Evolutionary conservation across 2,329 filamentous ascomycete species (phyloP), one percentile per base, ranked within the genome.

Genomic region (Fusarium cyanostomum): DNA sequence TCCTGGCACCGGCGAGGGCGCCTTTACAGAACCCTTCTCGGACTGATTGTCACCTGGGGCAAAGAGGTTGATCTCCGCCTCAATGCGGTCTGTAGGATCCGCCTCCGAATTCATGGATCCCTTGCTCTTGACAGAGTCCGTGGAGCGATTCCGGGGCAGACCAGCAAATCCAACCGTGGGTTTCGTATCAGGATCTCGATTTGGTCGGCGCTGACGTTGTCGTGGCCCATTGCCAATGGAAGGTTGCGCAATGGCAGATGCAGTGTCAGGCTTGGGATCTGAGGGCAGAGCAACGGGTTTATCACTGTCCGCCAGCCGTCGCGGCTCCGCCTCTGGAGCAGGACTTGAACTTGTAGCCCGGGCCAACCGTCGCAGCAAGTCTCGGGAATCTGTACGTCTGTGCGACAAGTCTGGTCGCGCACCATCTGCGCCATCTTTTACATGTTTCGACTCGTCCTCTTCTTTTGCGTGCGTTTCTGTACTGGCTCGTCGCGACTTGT

Each of bases 1-100:
- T 8, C 77, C 77, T 7, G 63, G 55, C 26, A 48, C 51, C 2
- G 75, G 74, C 1, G 85, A 86, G 3, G 80, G 77, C 5, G 81
- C 84, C 33, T 82, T 79, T 15, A 81, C 74, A 5, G 84, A 86
- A 1, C 84, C 84, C 38, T 77, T 79, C 65, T 87, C 85, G 1
- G 85, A 87, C 37, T 84, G 79, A 58, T 82, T 84, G 28, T 86
- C 84, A 13, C 74, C 67, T 1, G 80, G 82, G 12, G 83, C 85
- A 71, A 87, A 87, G 8, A 87, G 77, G 44, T 80, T 81, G 74
- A 82, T 80, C 72, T 87, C 85, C 9, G 78, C 81, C 65, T 84
- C 80, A 46, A 87, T 86, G 39, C 84, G 82, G 64, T 84, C 84
- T 1, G 80, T 82, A 5, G 85, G 84, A 59, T 87, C 85, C 12